Evolutionary conservation across 345 rosid genomes (phyloP).

Genomic region (Tarenaya hassleriana): DNA sequence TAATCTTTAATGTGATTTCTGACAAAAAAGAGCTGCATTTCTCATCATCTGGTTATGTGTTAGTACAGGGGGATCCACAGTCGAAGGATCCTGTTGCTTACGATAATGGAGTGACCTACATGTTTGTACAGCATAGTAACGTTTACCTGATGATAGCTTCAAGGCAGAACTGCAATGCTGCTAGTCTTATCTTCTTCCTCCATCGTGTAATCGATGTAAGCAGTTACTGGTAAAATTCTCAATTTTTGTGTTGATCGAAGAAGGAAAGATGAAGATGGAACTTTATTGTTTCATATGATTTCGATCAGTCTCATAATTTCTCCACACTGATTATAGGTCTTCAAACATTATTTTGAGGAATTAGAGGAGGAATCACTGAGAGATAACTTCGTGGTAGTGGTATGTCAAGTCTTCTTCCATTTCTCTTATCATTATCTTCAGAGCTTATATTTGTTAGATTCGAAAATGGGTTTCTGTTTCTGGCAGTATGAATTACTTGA

Average conservation of each 20-base stretch:
- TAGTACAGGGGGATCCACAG: conserved; percentile 83
- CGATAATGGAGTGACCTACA: conserved; percentile 85
- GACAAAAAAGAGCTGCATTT: neutral
- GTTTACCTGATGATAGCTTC: conserved; percentile 86
- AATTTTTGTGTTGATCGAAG: neutral
- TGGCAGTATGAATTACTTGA: conserved; percentile 82
- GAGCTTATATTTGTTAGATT: neutral
- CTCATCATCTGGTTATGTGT: conserved; percentile 7
- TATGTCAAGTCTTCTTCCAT: conserved; percentile 32
- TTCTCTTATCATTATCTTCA: neutral
- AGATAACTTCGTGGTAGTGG: conserved; percentile 99
- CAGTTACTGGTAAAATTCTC: neutral
- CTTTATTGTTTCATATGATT: neutral
- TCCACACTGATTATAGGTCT: conserved; percentile 37
- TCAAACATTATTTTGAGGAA: conserved; percentile 96
- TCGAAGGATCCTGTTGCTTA: conserved; percentile 94
- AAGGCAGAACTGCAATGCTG: conserved; percentile 94
- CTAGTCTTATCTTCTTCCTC: conserved; percentile 80
- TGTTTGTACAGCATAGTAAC: conserved; percentile 93
- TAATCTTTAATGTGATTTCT: neutral
- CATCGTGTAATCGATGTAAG: conserved; percentile 94
- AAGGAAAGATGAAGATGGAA: neutral
- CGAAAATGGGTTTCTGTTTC: conserved; percentile 23
- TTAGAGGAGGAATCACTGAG: conserved; percentile 94
- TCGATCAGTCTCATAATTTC: neutral